Base-by-base conservation (phyloP, 768 basidiomycete species). In the Goffeauzyma gilvescens region DNA sequence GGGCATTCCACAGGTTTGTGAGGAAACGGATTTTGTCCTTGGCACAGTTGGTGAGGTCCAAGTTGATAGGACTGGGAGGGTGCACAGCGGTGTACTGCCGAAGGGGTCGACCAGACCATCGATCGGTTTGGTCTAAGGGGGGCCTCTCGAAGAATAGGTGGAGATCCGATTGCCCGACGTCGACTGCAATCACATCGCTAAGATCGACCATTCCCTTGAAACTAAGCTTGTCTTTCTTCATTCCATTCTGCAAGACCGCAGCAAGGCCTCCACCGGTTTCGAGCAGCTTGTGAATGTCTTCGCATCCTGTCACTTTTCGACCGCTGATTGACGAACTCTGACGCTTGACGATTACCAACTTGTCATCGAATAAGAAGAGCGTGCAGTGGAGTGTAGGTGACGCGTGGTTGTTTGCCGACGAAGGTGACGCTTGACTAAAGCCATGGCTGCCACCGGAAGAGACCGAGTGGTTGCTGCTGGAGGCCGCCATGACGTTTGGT, bases 321-420 rank as follows among this genome's bases (percentile, higher is more conserved):
- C 65, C 66, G 2, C 55, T 54, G 25, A 58, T 42, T 1, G 55
- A 44, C 13, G 52, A 46, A 0, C 55, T 53, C 12, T 65, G 81
- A 21, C 93, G 73, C 66, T 95, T 95, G 35, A 78, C 81, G 47
- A 98, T 75, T 59, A 96, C 71, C 17, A 98, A 68, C 55, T 84
- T 84, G 65, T 98, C 90, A 49, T 87, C 81, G 59, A 98, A 96
- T 34, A 98, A 69, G 60, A 96, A 81, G 22, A 98, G 66, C 2
- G 81, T 83, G 62, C 81, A 89, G 55, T 84, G 79, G 14, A 90
- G 70, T 1, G 72, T 67, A 12, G 22, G 20, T 3, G 37, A 24
- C 12, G 21, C 10, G 13, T 8, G 23, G 5, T 15, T 8, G 21
- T 26, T 38, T 13, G 71, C 69, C 38, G 73, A 70, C 15, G 32